Evolutionary conservation across 2,329 filamentous ascomycete species (phyloP).

Genomic region (Fusarium musae): DNA sequence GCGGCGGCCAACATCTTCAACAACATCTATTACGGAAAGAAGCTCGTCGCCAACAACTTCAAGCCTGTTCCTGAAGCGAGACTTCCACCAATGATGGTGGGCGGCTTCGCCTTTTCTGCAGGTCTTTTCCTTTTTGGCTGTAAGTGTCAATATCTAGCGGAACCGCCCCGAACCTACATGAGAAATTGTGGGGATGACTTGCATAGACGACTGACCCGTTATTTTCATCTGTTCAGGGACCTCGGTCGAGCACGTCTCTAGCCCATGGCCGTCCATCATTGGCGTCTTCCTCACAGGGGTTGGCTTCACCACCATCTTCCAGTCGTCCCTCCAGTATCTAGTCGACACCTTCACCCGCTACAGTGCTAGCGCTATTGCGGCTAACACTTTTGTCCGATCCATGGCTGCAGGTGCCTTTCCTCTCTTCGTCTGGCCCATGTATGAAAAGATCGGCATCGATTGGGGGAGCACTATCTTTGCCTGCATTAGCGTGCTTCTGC

Average conservation of each 20-base stretch:
- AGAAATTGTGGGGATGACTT: neutral
- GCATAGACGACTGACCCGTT: conserved; percentile 4
- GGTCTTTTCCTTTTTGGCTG: conserved; percentile 3
- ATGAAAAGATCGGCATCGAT: neutral
- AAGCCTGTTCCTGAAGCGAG: conserved; percentile 1
- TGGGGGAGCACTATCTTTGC: conserved; percentile 2
- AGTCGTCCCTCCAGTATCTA: neutral
- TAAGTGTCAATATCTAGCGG: neutral
- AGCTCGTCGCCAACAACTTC: neutral
- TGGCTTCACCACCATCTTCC: conserved; percentile 4
- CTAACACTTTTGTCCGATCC: neutral
- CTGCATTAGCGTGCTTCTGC: neutral
- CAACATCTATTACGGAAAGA: neutral
- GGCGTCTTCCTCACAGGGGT: neutral
- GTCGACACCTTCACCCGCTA: neutral
- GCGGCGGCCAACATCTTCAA: neutral
- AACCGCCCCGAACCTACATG: neutral
- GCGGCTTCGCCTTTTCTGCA: neutral
- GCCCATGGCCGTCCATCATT: neutral
- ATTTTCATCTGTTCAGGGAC: neutral
- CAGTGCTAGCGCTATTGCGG: neutral
- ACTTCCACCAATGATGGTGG: conserved; percentile 2
- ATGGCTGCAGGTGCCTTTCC: neutral
- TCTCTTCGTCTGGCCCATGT: neutral
- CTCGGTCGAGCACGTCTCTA: neutral